Base-by-base conservation (phyloP, 352 stramenopile genomes). In the Thraustotheca clavata region DNA sequence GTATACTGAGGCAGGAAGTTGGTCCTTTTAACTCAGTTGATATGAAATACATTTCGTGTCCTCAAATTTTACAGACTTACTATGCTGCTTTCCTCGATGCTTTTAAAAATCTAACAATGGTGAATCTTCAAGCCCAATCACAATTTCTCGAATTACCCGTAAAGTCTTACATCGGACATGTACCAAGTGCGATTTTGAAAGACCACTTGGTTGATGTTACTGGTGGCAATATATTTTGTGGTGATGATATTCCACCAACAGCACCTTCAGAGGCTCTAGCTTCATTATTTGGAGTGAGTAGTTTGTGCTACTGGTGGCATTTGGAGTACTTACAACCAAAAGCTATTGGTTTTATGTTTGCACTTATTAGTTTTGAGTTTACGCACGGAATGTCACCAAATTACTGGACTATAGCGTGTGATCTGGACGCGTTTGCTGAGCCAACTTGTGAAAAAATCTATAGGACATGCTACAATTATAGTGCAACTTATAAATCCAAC, bases 151-250 rank as follows among this genome's bases (percentile, higher is more conserved):
- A 7, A 22, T 9, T 67, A 4, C 54, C 31, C 5, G 6, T 16
- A 5, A 43, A 40, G 18, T 22, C 16, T 7, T 62, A 62, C 54
- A 62, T 62, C 26, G 36, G 34, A 6, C 33, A 50, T 14, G 39
- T 62, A 16, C 54, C 54, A 29, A 7, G 12, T 9, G 34, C 22
- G 11, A n/a, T 49, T 4, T 18, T 49, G 8, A 33, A 5, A 24
- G n/a, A 49, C 18, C 9, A 7, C 26, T 33, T 27, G 4, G 43
- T 29, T 6, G 33, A 50, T 6, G 22, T 62, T 7, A 12, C 38
- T 26, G 54, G 54, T 9, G 54, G 54, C n/a, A 49, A 62, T 31
- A 7, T 62, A 18, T n/a, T 62, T 7, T 62, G 54, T 29, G 54
- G 54, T 16, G 36, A 54, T 29, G 54, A 62, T 18, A 50, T 50